Conservation (phyloP, 2,329 filamentous ascomycete species). For the Epichloe typhina region DNA sequence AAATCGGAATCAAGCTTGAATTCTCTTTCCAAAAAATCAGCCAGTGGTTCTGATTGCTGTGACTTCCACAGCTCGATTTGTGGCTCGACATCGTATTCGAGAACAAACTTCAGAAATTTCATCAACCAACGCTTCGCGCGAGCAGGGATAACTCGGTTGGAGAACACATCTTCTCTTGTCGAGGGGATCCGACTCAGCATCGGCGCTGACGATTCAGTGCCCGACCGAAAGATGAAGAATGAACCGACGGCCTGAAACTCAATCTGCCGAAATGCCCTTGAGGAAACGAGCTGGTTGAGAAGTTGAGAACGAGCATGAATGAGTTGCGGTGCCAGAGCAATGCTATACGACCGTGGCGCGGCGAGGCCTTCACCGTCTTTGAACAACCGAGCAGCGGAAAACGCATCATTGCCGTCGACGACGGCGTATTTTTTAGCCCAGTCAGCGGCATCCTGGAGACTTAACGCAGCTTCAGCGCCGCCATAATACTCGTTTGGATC, state of each 20-base stretch:
- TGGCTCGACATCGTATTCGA: constrained; percentile 49
- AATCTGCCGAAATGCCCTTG: constrained; percentile 74
- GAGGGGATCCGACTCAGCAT: constrained; percentile 64
- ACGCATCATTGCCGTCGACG: constrained; percentile 12
- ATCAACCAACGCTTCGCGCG: constrained; percentile 77
- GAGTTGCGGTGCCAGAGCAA: constrained; percentile 75
- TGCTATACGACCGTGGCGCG: constrained; percentile 61
- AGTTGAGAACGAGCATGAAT: constrained; percentile 74
- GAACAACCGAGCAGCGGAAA: constrained; percentile 20
- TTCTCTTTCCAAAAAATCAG: constrained; percentile 43
- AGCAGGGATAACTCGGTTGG: constrained; percentile 59
- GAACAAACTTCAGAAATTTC: constrained; percentile 85
- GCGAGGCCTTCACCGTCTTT: constrained; percentile 31
- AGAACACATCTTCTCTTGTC: constrained; percentile 84
- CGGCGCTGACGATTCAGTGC: constrained; percentile 15
- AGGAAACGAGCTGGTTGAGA: constrained; percentile 72
- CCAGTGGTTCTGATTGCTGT: constrained; percentile 40
- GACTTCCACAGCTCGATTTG: constrained; percentile 45
- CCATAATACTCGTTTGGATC: constrained; percentile 85
- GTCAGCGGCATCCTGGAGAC: constrained; percentile 63
- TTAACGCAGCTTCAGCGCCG: constrained; percentile 72
- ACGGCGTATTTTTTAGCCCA: constrained; percentile 44
- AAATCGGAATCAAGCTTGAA: constrained; percentile 58
- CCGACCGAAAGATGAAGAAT: constrained; percentile 62
- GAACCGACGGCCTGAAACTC: constrained; percentile 90